phyloP scores from a whole-genome alignment of 176 grass and related monocot species.

The Saccharum spontaneum region DNA sequence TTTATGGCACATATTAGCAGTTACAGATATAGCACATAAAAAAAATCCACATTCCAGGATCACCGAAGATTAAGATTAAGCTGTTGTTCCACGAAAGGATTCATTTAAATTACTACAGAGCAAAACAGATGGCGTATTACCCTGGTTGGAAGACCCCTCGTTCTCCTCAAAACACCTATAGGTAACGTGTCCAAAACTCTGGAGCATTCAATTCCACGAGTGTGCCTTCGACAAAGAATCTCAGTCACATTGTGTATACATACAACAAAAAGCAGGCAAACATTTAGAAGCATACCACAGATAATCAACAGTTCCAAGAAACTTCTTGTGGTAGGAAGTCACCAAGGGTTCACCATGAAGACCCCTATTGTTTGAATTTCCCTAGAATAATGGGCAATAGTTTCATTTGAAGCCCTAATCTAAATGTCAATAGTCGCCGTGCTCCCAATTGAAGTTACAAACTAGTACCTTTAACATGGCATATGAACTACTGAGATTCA shows the following conservation, averaged over 20 bases:
- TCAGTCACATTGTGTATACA: constrained; percentile 8
- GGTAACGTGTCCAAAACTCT: constrained; percentile 77
- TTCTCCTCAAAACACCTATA: constrained; percentile 52
- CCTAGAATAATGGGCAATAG: constrained; percentile 44
- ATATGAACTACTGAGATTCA: constrained; percentile 77
- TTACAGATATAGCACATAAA: background rate
- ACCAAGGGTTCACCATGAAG: constrained; percentile 69
- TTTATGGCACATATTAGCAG: background rate
- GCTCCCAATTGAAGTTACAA: constrained; percentile 23
- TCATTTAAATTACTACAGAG: background rate
- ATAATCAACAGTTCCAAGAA: constrained; percentile 95
- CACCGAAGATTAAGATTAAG: constrained; percentile 11
- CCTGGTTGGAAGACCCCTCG: constrained; percentile 71
- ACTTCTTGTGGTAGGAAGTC: constrained; percentile 83
- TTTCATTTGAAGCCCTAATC: constrained; percentile 23
- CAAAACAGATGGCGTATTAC: constrained; percentile 35
- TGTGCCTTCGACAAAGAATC: constrained; percentile 56
- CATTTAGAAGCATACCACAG: constrained; percentile 58
- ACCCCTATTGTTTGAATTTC: constrained; percentile 69
- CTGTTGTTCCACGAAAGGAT: background rate
- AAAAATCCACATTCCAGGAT: background rate
- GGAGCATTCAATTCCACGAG: constrained; percentile 69
- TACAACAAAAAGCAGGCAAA: background rate
- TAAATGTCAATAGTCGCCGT: background rate
- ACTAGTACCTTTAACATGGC: constrained; percentile 62